phyloP scores from a whole-genome alignment of 2,329 filamentous ascomycete species.

The Elsinoe ampelina region DNA sequence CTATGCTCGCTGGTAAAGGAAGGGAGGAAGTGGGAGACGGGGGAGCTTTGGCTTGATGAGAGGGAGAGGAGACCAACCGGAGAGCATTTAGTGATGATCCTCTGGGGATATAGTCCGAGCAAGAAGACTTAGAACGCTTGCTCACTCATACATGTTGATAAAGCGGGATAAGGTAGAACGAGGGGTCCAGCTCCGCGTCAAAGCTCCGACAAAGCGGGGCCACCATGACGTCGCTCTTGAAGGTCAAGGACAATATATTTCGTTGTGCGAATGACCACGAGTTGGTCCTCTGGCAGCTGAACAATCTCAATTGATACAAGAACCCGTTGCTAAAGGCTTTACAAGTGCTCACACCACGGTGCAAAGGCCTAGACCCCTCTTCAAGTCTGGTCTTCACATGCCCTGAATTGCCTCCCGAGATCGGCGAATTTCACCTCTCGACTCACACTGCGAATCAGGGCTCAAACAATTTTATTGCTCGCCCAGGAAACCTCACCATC shows the following conservation, averaged over 20 bases:
- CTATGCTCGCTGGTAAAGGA: conserved; percentile 20
- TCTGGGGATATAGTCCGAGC: conserved; percentile 26
- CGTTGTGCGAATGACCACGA: neutral
- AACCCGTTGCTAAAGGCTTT: too few species aligned
- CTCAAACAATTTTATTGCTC: neutral
- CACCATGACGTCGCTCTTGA: neutral
- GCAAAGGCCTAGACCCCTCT: neutral
- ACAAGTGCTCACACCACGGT: neutral
- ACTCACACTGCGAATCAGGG: conserved; percentile 9
- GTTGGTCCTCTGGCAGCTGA: too few species aligned
- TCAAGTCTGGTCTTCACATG: neutral
- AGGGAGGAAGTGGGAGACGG: conserved; percentile 20
- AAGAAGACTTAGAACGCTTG: conserved; percentile 18
- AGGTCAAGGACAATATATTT: neutral
- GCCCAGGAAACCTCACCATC: neutral
- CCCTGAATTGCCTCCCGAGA: conserved; percentile 6
- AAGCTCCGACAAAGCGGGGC: conserved; percentile 3
- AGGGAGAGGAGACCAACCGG: conserved; percentile 13
- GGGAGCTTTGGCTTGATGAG: conserved; percentile 22
- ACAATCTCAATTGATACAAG: too few species aligned
- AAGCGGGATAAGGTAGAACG: too few species aligned
- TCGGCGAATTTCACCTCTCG: neutral
- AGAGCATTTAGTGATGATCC: conserved; percentile 22
- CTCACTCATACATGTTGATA: neutral
- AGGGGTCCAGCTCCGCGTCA: neutral